Evolutionary conservation across 495 filamentous ascomycete species (phyloP).

Genomic region (Clohesyomyces aquaticus): DNA sequence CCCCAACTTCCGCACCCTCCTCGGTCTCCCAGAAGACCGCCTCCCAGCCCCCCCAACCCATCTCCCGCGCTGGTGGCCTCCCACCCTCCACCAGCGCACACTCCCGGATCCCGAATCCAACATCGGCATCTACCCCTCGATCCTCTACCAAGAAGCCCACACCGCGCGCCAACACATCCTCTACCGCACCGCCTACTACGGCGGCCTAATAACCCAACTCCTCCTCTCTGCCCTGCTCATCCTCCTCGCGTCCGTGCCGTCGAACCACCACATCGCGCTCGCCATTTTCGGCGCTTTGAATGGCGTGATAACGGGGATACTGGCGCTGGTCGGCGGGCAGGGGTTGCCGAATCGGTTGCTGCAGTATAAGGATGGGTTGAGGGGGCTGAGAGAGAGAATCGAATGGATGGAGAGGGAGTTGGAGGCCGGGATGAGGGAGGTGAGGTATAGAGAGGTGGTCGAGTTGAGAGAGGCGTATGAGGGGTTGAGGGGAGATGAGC

Average conservation of each 20-base stretch:
- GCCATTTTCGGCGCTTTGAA: conserved; percentile 34
- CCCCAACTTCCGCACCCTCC: conserved; percentile 34
- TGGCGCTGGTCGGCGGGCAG: conserved; percentile 29
- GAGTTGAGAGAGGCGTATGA: conserved; percentile 36
- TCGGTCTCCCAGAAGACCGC: conserved; percentile 26
- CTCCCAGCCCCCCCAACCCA: conserved; percentile 11
- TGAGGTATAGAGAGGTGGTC: conserved; percentile 35
- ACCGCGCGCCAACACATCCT: conserved; percentile 1
- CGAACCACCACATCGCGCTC: conserved; percentile 31
- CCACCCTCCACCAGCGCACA: conserved; percentile 9
- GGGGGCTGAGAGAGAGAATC: conserved; percentile 30
- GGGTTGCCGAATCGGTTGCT: conserved; percentile 25
- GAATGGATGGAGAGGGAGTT: conserved; percentile 38
- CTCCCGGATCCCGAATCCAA: conserved; percentile 31
- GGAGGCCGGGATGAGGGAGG: conserved; percentile 35
- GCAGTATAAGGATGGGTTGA: conserved; percentile 34
- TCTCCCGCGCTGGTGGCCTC: conserved; percentile 27
- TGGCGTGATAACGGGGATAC: conserved; percentile 31
- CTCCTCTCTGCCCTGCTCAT: conserved; percentile 33
- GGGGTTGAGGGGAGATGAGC: conserved; percentile 33
- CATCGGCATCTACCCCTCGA: conserved; percentile 34
- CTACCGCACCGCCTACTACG: conserved; percentile 20
- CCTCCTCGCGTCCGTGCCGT: conserved; percentile 33
- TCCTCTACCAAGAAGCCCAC: conserved; percentile 22
- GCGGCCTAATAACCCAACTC: conserved; percentile 32